Evolutionary conservation across 257 asterid species (phyloP).

Genomic region (Rauvolfia tetraphylla): DNA sequence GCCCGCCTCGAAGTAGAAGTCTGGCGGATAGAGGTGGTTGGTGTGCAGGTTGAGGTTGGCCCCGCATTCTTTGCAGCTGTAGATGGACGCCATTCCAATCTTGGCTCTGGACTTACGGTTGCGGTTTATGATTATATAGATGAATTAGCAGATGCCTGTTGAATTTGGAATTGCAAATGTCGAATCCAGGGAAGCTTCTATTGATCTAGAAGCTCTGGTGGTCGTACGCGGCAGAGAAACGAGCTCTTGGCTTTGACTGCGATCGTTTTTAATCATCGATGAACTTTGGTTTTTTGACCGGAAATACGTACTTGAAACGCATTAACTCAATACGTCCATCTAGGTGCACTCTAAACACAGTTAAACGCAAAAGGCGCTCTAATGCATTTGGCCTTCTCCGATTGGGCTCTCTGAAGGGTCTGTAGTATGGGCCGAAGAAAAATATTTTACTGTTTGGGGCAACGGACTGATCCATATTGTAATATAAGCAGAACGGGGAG

Average conservation of each 20-base stretch:
- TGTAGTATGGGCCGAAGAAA: too few species aligned
- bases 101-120: not conserved
- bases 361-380: too few species aligned
- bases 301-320: too few species aligned
- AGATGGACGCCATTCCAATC: constrained; percentile 54
- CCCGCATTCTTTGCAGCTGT: constrained; percentile 80
- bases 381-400: too few species aligned
- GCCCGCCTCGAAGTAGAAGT: constrained; percentile 91
- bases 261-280: not conserved
- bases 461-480: too few species aligned
- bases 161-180: not conserved
- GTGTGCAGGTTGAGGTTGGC: constrained; percentile 65
- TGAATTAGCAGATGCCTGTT: not conserved
- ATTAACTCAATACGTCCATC: too few species aligned
- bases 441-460: too few species aligned
- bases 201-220: constrained; percentile 5
- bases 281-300: too few species aligned
- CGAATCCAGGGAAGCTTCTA: constrained; percentile 11
- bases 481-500: too few species aligned
- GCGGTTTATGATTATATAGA: not conserved
- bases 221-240: not conserved
- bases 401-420: too few species aligned
- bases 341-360: too few species aligned
- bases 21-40: constrained; percentile 57
- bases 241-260: not conserved